Conservation (phyloP, 495 filamentous ascomycete genomes). For the Aspergillus ellipticus region DNA sequence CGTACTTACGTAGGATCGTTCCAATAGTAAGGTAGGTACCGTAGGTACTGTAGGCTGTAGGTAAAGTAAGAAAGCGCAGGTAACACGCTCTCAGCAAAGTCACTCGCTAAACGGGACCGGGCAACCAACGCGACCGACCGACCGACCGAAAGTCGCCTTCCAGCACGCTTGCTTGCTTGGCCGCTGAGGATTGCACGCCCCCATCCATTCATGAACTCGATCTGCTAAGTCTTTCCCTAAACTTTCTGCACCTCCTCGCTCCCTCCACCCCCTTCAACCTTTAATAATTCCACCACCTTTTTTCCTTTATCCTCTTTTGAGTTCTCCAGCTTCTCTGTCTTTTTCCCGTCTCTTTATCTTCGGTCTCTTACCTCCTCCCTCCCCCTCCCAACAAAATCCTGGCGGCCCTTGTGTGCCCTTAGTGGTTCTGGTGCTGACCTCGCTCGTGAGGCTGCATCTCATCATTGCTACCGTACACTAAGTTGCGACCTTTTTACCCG, state of each 20-base stretch:
- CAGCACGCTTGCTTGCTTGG: not conserved
- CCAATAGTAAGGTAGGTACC: too few species aligned
- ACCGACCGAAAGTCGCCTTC: not conserved
- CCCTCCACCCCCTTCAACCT: conserved; percentile 8
- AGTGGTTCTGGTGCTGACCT: conserved; percentile 42
- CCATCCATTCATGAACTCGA: conserved; percentile 5
- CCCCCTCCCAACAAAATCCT: conserved; percentile 22
- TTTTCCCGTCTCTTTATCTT: conserved; percentile 1
- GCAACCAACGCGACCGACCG: not conserved
- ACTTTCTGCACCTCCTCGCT: conserved; percentile 11
- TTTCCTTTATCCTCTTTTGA: conserved; percentile 4
- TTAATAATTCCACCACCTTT: conserved; percentile 6
- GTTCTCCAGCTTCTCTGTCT: conserved; percentile 4
- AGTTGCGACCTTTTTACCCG: conserved; percentile 26
- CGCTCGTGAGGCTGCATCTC: conserved; percentile 38
- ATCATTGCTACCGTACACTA: conserved; percentile 18
- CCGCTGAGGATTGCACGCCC: not conserved
- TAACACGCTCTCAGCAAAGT: too few species aligned
- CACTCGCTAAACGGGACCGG: not conserved
- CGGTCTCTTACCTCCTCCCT: conserved; percentile 3
- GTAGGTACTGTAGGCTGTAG: too few species aligned
- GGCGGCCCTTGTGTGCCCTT: conserved; percentile 22
- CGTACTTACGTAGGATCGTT: too few species aligned
- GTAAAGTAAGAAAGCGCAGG: too few species aligned
- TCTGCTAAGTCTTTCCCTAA: conserved; percentile 5